A percentile compares a stretch with the other conserved stretches of the same genome.
Conservation (phyloP, 2,329 filamentous ascomycete genomes). For the Penicillium verrucosum region DNA sequence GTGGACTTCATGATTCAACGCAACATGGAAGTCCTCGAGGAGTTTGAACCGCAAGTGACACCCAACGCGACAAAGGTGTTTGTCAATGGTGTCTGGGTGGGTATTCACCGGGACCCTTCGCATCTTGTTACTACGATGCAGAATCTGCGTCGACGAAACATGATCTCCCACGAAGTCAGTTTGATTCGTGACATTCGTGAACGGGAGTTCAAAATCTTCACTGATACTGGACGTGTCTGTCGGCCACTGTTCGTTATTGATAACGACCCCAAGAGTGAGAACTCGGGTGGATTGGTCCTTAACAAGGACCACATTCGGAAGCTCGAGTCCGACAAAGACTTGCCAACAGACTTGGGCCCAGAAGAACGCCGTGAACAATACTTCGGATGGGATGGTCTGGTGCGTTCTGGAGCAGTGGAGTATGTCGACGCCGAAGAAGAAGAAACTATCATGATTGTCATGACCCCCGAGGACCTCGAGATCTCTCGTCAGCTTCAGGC, state of each 20-base stretch:
- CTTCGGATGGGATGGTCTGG: constrained; percentile 85
- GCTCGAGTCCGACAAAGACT: constrained; percentile 69
- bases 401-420: constrained; percentile 82
- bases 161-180: constrained; percentile 88
- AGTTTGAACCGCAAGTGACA: constrained; percentile 81
- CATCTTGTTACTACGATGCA: constrained; percentile 77
- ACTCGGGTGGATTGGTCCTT: constrained; percentile 73
- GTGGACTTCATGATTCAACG: constrained; percentile 93
- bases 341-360: constrained; percentile 58
- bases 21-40: constrained; percentile 94
- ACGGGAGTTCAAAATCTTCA: constrained; percentile 97
- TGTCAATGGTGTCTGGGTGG: constrained; percentile 97
- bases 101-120: constrained; percentile 84
- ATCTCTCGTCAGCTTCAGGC: constrained; percentile 67
- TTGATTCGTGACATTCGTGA: constrained; percentile 95
- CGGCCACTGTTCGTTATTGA: constrained; percentile 91
- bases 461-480: constrained; percentile 94
- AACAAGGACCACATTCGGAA: constrained; percentile 78
- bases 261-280: constrained; percentile 70
- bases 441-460: constrained; percentile 98
- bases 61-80: constrained; percentile 97
- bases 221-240: constrained; percentile 92
- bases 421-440: constrained; percentile 98
- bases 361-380: constrained; percentile 59
- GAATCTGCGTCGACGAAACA: constrained; percentile 72